A percentile compares a stretch with the other conserved stretches of the same genome.
phyloP scores from a whole-genome alignment of 2,329 filamentous ascomycete genomes.

The Pseudogymnoascus sp. region DNA sequence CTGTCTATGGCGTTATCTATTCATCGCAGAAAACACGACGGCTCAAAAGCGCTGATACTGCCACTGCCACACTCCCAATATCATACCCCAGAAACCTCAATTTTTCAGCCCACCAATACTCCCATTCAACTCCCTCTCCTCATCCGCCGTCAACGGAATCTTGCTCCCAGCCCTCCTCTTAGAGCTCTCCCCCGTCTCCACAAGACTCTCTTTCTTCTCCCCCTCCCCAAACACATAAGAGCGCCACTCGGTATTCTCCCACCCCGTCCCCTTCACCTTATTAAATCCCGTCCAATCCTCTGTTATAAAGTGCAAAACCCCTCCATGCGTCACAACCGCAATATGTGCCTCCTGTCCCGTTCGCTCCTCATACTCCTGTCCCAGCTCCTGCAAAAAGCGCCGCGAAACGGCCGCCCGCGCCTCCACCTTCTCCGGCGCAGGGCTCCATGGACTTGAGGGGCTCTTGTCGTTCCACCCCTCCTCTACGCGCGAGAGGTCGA shows the following conservation, averaged over 20 bases:
- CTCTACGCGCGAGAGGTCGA: conserved; percentile 55
- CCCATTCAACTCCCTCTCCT: conserved; percentile 22
- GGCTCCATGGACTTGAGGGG: conserved; percentile 29
- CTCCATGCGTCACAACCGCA: conserved; percentile 72
- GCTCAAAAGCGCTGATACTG: neutral
- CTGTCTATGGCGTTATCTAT: neutral
- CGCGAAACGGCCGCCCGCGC: conserved; percentile 53
- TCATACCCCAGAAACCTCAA: conserved; percentile 5
- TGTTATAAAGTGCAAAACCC: conserved; percentile 76
- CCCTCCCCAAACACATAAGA: conserved; percentile 22
- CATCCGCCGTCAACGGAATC: conserved; percentile 18
- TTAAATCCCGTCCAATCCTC: conserved; percentile 60
- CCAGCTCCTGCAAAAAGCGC: conserved; percentile 43
- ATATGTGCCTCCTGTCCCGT: conserved; percentile 50
- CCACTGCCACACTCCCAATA: neutral
- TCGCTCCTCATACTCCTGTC: neutral
- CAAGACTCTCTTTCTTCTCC: conserved; percentile 17
- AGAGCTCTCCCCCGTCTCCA: conserved; percentile 23
- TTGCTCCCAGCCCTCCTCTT: conserved; percentile 19
- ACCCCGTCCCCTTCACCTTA: conserved; percentile 24
- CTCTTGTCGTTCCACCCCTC: conserved; percentile 66
- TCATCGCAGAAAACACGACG: neutral
- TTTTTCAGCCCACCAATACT: conserved; percentile 15
- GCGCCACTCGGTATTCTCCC: conserved; percentile 26
- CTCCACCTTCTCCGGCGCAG: conserved; percentile 43